These are phyloP conservation scores for Didymellaceae sp. DNA, from an alignment of 2,329 filamentous ascomycete genomes.

Conservation along the genomic window DNA sequence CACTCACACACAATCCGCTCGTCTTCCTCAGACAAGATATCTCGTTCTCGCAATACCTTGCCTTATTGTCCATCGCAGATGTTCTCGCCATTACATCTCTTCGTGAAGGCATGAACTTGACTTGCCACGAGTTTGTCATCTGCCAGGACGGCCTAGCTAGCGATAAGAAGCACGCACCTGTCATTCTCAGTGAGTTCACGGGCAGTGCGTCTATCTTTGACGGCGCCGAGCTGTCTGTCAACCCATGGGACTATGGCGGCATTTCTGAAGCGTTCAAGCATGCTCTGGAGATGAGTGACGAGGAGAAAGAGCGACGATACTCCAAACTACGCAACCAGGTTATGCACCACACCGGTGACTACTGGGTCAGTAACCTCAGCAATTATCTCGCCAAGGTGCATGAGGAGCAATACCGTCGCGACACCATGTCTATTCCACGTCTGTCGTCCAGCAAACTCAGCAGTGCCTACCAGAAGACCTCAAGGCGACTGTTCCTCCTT, in stretches of 20 bases:
- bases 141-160: slow-evolving; percentile 83
- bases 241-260: slow-evolving; percentile 92
- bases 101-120: slow-evolving; percentile 96
- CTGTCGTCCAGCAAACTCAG: slow-evolving; percentile 72
- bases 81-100: slow-evolving; percentile 93
- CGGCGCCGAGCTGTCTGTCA: slow-evolving; percentile 81
- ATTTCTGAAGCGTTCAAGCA: slow-evolving; percentile 85
- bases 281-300: slow-evolving; percentile 78
- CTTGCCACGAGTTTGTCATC: slow-evolving; percentile 90
- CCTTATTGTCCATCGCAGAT: slow-evolving; percentile 86
- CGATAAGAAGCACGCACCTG: slow-evolving; percentile 80
- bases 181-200: slow-evolving; percentile 95
- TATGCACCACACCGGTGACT: slow-evolving; percentile 79
- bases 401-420: slow-evolving; percentile 82
- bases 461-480: slow-evolving; percentile 69
- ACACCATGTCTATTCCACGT: slow-evolving; percentile 85
- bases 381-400: slow-evolving; percentile 75
- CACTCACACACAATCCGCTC: slow-evolving; percentile 87
- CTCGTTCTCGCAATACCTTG: slow-evolving; percentile 90
- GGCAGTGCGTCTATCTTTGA: slow-evolving; percentile 87
- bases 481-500: slow-evolving; percentile 81
- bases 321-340: slow-evolving; percentile 74
- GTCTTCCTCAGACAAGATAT: slow-evolving; percentile 97
- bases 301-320: slow-evolving; percentile 79
- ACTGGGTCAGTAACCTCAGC: slow-evolving; percentile 83